phyloP scores from a whole-genome alignment of 345 rosid genomes.

The Streptanthus diversifolius region DNA sequence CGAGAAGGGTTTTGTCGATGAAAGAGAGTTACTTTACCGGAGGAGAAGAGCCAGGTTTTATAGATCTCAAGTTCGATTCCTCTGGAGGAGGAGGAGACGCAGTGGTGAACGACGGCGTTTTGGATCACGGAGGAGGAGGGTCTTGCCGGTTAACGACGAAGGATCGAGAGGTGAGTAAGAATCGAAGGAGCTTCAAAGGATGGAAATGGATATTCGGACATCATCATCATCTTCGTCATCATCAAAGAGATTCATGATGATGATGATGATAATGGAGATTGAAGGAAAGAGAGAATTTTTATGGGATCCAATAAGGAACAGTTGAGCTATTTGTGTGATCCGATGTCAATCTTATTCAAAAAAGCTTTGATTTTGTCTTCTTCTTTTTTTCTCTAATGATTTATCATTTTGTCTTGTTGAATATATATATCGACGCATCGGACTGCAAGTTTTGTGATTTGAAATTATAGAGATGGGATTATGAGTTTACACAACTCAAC shows the following conservation, averaged over 20 bases:
- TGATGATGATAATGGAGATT: neutral
- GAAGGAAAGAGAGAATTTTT: conserved; percentile 2
- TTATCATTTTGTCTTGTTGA: conserved; percentile 15
- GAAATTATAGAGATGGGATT: neutral
- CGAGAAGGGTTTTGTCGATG: conserved; percentile 63
- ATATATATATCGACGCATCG: neutral
- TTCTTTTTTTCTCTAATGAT: neutral
- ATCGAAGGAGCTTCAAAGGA: conserved; percentile 80
- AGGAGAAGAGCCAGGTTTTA: conserved; percentile 78
- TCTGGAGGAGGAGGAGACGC: conserved; percentile 55
- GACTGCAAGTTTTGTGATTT: conserved; percentile 9
- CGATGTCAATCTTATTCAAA: conserved; percentile 20
- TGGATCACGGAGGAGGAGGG: conserved; percentile 44
- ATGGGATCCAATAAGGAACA: conserved; percentile 20
- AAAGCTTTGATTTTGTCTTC: neutral
- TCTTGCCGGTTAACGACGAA: conserved; percentile 61
- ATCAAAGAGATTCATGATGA: conserved; percentile 12
- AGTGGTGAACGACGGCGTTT: conserved; percentile 29
- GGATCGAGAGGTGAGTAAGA: conserved; percentile 67
- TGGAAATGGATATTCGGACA: conserved; percentile 93
- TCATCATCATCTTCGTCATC: conserved; percentile 32
- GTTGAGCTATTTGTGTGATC: conserved; percentile 21
- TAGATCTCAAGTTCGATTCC: conserved; percentile 79
- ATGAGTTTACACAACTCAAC: neutral
- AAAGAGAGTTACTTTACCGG: conserved; percentile 69